Evolutionary conservation across 108 stramenopile genomes (phyloP).

Genomic region (Fistulifera solaris): DNA sequence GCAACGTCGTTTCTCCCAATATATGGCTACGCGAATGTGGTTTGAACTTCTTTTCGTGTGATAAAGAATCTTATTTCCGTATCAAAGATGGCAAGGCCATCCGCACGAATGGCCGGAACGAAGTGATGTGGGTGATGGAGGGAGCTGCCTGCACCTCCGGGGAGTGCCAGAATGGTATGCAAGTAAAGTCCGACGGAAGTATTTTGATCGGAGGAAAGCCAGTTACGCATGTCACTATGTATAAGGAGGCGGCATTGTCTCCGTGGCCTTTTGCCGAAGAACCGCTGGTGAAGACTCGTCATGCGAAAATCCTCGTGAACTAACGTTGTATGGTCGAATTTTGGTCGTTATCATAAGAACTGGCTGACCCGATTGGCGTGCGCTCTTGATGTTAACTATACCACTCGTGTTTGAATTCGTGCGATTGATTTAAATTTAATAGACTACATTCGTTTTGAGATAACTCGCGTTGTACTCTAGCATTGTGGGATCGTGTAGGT

Average conservation of each 20-base stretch:
- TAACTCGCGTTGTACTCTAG: too few species aligned
- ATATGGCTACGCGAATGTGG: slow-evolving; percentile 32
- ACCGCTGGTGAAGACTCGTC: background rate
- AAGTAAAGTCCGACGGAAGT: slow-evolving; percentile 17
- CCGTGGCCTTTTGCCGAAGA: slow-evolving; percentile 11
- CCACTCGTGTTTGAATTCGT: too few species aligned
- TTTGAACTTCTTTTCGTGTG: slow-evolving; percentile 9
- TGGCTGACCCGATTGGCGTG: too few species aligned
- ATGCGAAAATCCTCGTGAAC: too few species aligned
- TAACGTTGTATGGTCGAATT: too few species aligned
- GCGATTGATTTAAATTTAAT: too few species aligned
- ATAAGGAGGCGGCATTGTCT: background rate
- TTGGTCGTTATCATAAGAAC: too few species aligned
- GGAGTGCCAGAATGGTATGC: slow-evolving; percentile 22
- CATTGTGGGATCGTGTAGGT: too few species aligned
- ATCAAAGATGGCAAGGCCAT: slow-evolving; percentile 20
- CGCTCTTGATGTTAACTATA: too few species aligned
- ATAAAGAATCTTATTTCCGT: slow-evolving; percentile 19
- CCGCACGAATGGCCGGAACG: slow-evolving; percentile 12
- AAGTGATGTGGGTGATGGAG: slow-evolving; percentile 19
- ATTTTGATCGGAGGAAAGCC: slow-evolving; percentile 24
- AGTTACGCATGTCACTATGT: slow-evolving; percentile 7
- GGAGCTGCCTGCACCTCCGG: slow-evolving; percentile 19
- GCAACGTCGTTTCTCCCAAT: slow-evolving; percentile 23
- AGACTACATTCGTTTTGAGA: too few species aligned